Base-by-base conservation (phyloP, 345 rosid species). In the Sisymbrium altissimum region DNA sequence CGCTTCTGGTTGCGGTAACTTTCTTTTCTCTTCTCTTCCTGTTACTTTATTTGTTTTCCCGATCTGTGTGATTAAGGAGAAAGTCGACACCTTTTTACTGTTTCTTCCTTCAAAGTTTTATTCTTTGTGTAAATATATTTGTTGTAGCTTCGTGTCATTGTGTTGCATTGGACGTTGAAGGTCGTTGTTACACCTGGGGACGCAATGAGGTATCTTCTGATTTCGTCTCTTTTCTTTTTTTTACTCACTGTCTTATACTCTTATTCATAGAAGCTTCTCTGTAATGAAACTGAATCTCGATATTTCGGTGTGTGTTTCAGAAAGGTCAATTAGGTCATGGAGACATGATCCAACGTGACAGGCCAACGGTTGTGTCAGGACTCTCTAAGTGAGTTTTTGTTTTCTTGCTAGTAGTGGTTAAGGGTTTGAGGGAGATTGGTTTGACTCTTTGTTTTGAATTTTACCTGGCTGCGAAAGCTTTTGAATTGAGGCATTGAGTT, bases 111-210 rank as follows among this genome's bases (percentile, higher is more conserved):
- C 21, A 11, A 23, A 48, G 29, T 45, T 75, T 29, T 58, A 55
- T n/a, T 72, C 30, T 80, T 21, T 39, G 6, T 69, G 32, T 64
- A n/a, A 17, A 6, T 50, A 3, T 63, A 6, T n/a, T 76, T 27
- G 4, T 46, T 85, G 79, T 74, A 95, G 98, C 84, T 12, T 90
- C 99, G 0, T 92, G 97, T 78, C 99, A 95, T 78, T 95, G 98
- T 66, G 98, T 95, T 80, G 99, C 99, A 1, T 79, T 95, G 84
- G 98, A 95, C 71, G 91, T 84, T 66, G 92, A 87, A 78, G 99
- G 99, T 66, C 90, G 96, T 74, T 95, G 98, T 79, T 92, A 90
- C 65, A 95, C 99, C 1, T 95, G 98, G 99, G 99, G 99, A 29
- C 93, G 97, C 38, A 95, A 95, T 68, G 99, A 95, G 90, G 99